Base-by-base conservation (phyloP, 179 eudicot species). In the Silene noctiflora region DNA sequence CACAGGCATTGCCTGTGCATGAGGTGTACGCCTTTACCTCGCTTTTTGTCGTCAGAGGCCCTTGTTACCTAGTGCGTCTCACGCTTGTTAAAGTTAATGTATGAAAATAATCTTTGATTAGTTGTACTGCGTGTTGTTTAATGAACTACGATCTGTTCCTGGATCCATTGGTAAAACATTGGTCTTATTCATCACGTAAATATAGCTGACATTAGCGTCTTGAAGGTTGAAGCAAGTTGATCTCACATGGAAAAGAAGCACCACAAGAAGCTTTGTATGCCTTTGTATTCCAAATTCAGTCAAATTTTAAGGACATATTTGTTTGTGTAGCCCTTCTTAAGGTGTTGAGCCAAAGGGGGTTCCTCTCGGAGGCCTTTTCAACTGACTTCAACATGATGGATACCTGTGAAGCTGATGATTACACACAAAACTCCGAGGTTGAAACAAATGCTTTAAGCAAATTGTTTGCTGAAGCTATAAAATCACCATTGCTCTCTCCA, bases 401-500 rank as follows among this genome's bases (percentile, higher is more conserved):
- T 75, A 77, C 75, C 61, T 78, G 80, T 81, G 95, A 87, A 83
- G 91, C 80, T 69, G 96, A 88, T 81, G 84, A 84, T 80, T 86
- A 84, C 73, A 83, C 76, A 81, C 88, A 84, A 79, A 78, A 77
- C 79, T 83, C 87, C 35, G 87, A 90, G 62, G 81, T 81, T 20
- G 81, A 62, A 81, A 60, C 79, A 61, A 80, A 83, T 81, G 83
- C 82, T 75, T 74, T 90, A 72, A 80, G 69, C 66, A 60, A 79
- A 86, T 85, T 91, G 83, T 93, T 96, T 89, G 96, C 99, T 44
- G 99, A 96, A 87, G 98, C 99, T 35, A 86, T 93, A 69, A 96
- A 93, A 83, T 90, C 89, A 42, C 91, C 99, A n/a, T 76, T 96
- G 84, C 96, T 96, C 74, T 96, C 98, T 79, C 82, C 97, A 22